Evolutionary conservation across 1,139 yeast genomes (phyloP).

Genomic region (Yamadazyma aaseri): DNA sequence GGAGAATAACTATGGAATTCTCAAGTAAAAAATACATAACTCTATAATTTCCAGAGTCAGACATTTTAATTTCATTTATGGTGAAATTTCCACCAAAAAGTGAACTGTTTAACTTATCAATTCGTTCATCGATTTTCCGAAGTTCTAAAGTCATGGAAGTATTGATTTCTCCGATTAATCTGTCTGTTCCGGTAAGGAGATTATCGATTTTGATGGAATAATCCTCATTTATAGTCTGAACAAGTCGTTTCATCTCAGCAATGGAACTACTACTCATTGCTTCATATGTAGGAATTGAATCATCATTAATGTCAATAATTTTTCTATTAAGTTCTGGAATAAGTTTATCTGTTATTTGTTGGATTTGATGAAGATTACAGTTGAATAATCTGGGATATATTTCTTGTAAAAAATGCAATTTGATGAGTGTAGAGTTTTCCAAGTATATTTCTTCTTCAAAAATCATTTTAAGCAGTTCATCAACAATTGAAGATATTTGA

Average conservation of each 20-base stretch:
- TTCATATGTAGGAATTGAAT: conserved; percentile 37
- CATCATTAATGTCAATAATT: conserved; percentile 33
- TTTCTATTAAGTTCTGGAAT: conserved; percentile 24
- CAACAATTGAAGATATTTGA: conserved; percentile 1
- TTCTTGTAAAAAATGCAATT: conserved; percentile 25
- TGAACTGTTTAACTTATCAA: conserved; percentile 53
- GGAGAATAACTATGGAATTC: conserved; percentile 53
- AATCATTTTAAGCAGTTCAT: conserved; percentile 8
- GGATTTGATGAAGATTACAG: conserved; percentile 19
- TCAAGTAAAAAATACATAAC: conserved; percentile 41
- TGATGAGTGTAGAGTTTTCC: conserved; percentile 16
- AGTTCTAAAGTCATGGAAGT: conserved; percentile 75
- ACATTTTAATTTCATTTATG: conserved; percentile 19
- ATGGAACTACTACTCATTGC: conserved; percentile 31
- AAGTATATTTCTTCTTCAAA: conserved; percentile 13
- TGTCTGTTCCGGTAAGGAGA: conserved; percentile 66
- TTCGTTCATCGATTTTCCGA: conserved; percentile 65
- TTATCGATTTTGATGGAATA: conserved; percentile 59
- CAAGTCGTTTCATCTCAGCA: conserved; percentile 37
- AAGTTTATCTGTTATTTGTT: conserved; percentile 21
- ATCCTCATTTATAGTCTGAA: conserved; percentile 40
- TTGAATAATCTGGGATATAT: conserved; percentile 31
- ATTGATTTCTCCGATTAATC: conserved; percentile 78
- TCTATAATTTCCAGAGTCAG: conserved; percentile 16
- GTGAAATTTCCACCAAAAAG: conserved; percentile 29